Conservation (phyloP, 306 rosid species). For the Inga oerstediana region DNA sequence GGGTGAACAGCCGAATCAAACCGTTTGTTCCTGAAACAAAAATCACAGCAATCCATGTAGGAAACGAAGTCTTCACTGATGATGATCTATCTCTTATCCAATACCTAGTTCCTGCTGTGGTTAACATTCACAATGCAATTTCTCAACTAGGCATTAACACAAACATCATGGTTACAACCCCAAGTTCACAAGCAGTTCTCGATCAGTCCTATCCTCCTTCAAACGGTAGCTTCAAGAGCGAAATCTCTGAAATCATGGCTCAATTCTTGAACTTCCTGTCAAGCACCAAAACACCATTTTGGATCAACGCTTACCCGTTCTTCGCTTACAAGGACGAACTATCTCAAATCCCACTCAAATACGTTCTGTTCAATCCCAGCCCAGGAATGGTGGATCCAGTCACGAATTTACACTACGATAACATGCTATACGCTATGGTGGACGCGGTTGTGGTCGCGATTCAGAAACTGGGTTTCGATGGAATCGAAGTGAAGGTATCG, state of each 20-base stretch:
- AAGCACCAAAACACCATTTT: conserved; percentile 80
- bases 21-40: conserved; percentile 72
- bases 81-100: conserved; percentile 47
- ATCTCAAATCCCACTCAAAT: conserved; percentile 57
- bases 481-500: conserved; percentile 78
- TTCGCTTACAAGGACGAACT: conserved; percentile 84
- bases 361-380: conserved; percentile 68
- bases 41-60: conserved; percentile 91
- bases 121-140: conserved; percentile 70
- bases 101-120: conserved; percentile 78
- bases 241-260: conserved; percentile 58
- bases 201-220: conserved; percentile 88
- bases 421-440: conserved; percentile 91
- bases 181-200: conserved; percentile 78
- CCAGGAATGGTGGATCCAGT: conserved; percentile 79
- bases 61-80: conserved; percentile 81
- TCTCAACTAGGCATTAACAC: conserved; percentile 60
- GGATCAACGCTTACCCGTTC: conserved; percentile 93
- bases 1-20: conserved; percentile 79
- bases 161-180: conserved; percentile 72
- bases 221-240: conserved; percentile 78
- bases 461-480: conserved; percentile 62
- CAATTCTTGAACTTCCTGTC: conserved; percentile 66
- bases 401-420: conserved; percentile 79
- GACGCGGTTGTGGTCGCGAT: conserved; percentile 86